Percentiles rank a stretch among this genome's conserved stretches.
Evolutionary conservation across 495 filamentous ascomycete genomes (phyloP).

Genomic region (Chlorociboria aeruginascens): DNA sequence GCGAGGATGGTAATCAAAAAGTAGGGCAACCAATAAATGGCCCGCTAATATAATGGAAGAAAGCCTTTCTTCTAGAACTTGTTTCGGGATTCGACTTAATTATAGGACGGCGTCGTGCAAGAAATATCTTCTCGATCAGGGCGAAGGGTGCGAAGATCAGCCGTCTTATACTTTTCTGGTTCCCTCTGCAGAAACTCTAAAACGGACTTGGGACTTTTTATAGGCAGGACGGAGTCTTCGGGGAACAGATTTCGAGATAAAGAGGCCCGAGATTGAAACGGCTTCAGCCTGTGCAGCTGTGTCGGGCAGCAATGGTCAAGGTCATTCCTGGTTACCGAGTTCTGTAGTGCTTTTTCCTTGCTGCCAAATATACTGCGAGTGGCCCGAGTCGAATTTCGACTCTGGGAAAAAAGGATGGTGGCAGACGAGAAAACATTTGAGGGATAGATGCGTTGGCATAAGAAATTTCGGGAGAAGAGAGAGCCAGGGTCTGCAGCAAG

Average conservation of each 20-base stretch:
- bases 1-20: conserved; percentile 5
- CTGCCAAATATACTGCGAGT: too few species aligned
- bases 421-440: neutral
- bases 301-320: conserved; percentile 18
- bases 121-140: too few species aligned
- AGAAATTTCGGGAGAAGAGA: neutral
- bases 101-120: too few species aligned
- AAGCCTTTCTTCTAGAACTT: conserved; percentile 2
- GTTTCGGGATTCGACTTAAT: conserved; percentile 6
- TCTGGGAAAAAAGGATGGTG: neutral
- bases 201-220: too few species aligned
- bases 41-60: conserved; percentile 12
- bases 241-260: too few species aligned
- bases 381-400: too few species aligned
- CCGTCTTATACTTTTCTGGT: too few species aligned
- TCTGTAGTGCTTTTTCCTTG: neutral
- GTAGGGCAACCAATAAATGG: conserved; percentile 13
- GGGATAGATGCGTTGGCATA: neutral
- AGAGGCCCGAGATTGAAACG: neutral
- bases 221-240: too few species aligned
- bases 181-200: too few species aligned
- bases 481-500: neutral
- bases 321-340: neutral
- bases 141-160: neutral
- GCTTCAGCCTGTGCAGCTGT: conserved; percentile 14